Conservation (phyloP, 345 rosid species). For the Geranium brycei region DNA sequence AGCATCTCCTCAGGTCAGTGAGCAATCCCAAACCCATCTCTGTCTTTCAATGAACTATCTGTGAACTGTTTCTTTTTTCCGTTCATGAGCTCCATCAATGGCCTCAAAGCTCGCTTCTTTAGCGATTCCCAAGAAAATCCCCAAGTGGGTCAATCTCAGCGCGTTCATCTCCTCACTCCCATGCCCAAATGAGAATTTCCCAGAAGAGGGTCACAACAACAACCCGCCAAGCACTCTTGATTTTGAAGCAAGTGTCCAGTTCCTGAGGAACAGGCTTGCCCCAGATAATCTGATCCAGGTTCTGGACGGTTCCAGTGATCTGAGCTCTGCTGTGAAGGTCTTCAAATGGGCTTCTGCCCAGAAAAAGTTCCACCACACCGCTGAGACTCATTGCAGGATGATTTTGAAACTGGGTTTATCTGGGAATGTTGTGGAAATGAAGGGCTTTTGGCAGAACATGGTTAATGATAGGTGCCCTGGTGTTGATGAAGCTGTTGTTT, state of each 20-base stretch:
- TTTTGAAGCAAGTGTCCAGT: slow-evolving; percentile 24
- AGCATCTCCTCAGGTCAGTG: too few species aligned
- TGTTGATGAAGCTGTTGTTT: slow-evolving; percentile 19
- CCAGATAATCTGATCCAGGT: slow-evolving; percentile 30
- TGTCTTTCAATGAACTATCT: too few species aligned
- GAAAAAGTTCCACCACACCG: slow-evolving; percentile 30
- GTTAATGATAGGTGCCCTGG: slow-evolving; percentile 22
- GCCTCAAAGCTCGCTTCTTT: slow-evolving; percentile 21
- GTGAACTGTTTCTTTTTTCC: background rate
- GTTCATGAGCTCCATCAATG: slow-evolving; percentile 15
- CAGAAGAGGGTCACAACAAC: slow-evolving; percentile 11
- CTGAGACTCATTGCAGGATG: slow-evolving; percentile 30
- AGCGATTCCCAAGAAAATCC: slow-evolving; percentile 18
- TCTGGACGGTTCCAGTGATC: slow-evolving; percentile 26
- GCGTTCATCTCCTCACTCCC: slow-evolving; percentile 24
- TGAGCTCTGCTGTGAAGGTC: slow-evolving; percentile 28
- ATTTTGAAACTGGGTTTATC: slow-evolving; percentile 41
- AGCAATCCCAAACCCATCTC: too few species aligned
- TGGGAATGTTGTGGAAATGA: slow-evolving; percentile 29
- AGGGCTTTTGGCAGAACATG: slow-evolving; percentile 27
- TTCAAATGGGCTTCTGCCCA: slow-evolving; percentile 45
- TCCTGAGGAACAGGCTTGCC: slow-evolving; percentile 19
- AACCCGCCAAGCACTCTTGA: slow-evolving; percentile 6
- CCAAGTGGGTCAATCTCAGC: slow-evolving; percentile 15
- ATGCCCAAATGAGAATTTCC: slow-evolving; percentile 13